A percentile compares a stretch with the other conserved stretches of the same genome.
phyloP scores from a whole-genome alignment of 2,329 filamentous ascomycete genomes.

The Peltaster fructicola region DNA sequence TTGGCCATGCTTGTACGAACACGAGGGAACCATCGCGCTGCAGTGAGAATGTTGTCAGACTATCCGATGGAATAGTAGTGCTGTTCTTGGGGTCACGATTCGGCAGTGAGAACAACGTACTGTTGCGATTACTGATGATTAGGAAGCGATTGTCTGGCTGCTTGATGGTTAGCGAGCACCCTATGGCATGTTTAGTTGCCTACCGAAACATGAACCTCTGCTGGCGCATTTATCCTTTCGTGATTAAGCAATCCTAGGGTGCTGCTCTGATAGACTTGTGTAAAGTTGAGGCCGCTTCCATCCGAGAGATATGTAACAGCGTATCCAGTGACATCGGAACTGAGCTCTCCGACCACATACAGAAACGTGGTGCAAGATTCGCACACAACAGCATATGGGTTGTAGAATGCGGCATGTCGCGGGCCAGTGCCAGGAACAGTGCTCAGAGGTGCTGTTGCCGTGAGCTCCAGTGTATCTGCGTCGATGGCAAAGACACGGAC shows the following conservation, averaged over 20 bases:
- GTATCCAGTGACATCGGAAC: slow-evolving; percentile 34
- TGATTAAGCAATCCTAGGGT: slow-evolving; percentile 28
- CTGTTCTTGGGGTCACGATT: slow-evolving; percentile 26
- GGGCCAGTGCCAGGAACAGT: slow-evolving; percentile 18
- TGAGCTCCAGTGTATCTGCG: slow-evolving; percentile 10
- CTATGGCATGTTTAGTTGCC: slow-evolving; percentile 3
- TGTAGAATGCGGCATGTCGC: slow-evolving; percentile 20
- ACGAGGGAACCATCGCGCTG: slow-evolving; percentile 37
- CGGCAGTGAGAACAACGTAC: slow-evolving; percentile 31
- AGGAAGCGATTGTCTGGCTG: slow-evolving; percentile 38
- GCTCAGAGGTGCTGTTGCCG: slow-evolving; percentile 10
- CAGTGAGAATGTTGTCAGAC: slow-evolving; percentile 45
- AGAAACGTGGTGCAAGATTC: slow-evolving; percentile 16
- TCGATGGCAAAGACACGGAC: slow-evolving; percentile 19
- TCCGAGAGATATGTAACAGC: slow-evolving; percentile 24
- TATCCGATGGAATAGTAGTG: slow-evolving; percentile 30
- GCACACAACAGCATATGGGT: slow-evolving; percentile 12
- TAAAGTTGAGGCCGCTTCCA: slow-evolving; percentile 29
- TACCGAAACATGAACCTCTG: slow-evolving; percentile 33
- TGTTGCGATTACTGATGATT: slow-evolving; percentile 50
- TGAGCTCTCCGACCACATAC: slow-evolving; percentile 31
- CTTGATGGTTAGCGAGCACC: too few relatives aligned
- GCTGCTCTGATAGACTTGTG: slow-evolving; percentile 27
- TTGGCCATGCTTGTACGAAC: slow-evolving; percentile 40
- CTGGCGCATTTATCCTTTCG: slow-evolving; percentile 32